Conservation (phyloP, 306 rosid species). For the Fragaria vesca region DNA sequence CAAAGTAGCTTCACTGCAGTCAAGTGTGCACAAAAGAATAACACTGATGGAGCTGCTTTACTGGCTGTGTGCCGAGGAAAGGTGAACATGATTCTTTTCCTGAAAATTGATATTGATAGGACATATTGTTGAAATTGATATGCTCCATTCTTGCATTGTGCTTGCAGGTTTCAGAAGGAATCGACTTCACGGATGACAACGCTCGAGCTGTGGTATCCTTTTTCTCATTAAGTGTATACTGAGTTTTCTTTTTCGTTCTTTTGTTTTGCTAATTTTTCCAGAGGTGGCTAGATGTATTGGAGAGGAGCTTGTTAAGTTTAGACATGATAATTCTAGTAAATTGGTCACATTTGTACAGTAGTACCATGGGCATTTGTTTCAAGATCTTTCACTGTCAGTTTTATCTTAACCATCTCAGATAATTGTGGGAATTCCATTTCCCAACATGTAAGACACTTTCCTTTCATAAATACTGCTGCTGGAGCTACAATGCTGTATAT, state of each 20-base stretch:
- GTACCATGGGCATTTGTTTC: conserved; percentile 10
- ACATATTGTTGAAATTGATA: conserved; percentile 6
- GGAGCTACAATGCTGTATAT: conserved; percentile 11
- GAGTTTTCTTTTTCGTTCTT: neutral
- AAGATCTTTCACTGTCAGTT: conserved; percentile 21
- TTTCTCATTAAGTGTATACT: neutral
- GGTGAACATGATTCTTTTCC: conserved; percentile 38
- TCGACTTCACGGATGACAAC: conserved; percentile 91
- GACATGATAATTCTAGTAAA: neutral
- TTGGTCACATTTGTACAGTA: conserved; percentile 10
- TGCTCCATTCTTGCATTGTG: conserved; percentile 27
- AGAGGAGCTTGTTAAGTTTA: neutral
- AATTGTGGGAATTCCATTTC: conserved; percentile 93
- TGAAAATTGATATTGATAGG: neutral
- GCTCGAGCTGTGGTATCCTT: conserved; percentile 98
- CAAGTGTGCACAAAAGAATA: conserved; percentile 34
- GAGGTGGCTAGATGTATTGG: no score
- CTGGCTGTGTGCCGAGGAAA: conserved; percentile 97
- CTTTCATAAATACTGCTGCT: conserved; percentile 17
- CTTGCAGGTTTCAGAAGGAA: conserved; percentile 95
- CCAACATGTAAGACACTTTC: conserved; percentile 73
- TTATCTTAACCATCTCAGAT: conserved; percentile 81
- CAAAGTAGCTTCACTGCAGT: conserved; percentile 35
- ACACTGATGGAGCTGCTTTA: conserved; percentile 68
- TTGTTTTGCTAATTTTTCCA: neutral